Percentiles rank a stretch among this genome's conserved stretches.
Evolutionary conservation across 2,329 filamentous ascomycete genomes (phyloP).

Genomic region (Bertia moriformis): DNA sequence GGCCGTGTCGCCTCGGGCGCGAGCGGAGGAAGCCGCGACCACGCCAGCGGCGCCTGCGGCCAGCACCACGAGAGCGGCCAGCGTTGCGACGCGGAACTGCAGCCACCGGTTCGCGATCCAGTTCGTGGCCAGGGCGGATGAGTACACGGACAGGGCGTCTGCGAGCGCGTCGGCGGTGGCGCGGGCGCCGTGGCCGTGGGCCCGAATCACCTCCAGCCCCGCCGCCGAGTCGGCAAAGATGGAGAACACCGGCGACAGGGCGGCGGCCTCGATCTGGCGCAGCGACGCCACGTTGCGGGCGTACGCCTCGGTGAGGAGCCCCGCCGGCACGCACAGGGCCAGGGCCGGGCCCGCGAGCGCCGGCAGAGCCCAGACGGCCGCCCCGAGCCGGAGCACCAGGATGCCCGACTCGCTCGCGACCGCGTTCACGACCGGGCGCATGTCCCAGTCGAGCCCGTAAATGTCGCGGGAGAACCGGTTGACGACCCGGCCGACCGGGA

Average conservation of each 20-base stretch:
- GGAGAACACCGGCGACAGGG: slow-evolving; percentile 38
- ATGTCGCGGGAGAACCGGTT: slow-evolving; percentile 43
- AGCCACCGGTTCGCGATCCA: slow-evolving; percentile 45
- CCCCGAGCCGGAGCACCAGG: slow-evolving; percentile 28
- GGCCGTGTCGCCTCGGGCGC: no score
- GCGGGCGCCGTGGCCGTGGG: slow-evolving; percentile 28
- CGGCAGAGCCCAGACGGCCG: slow-evolving; percentile 34
- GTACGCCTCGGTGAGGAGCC: slow-evolving; percentile 32
- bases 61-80: slow-evolving; percentile 34
- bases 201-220: slow-evolving; percentile 34
- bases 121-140: slow-evolving; percentile 29
- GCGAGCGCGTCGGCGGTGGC: slow-evolving; percentile 33
- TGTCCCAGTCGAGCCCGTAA: slow-evolving; percentile 30
- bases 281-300: slow-evolving; percentile 30
- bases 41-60: slow-evolving; percentile 36
- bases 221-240: slow-evolving; percentile 38
- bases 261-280: slow-evolving; percentile 27
- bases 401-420: slow-evolving; percentile 16
- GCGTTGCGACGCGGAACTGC: slow-evolving; percentile 34
- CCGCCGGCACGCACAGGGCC: slow-evolving; percentile 26
- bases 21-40: slow-evolving; percentile 25
- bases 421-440: slow-evolving; percentile 24
- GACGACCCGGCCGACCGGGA: slow-evolving; percentile 34
- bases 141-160: slow-evolving; percentile 29
- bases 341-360: slow-evolving; percentile 31